Percentiles rank a stretch among this genome's conserved stretches.
Evolutionary conservation across 2,329 filamentous ascomycete species (phyloP).

Genomic region (Bipolaris sorokiniana): DNA sequence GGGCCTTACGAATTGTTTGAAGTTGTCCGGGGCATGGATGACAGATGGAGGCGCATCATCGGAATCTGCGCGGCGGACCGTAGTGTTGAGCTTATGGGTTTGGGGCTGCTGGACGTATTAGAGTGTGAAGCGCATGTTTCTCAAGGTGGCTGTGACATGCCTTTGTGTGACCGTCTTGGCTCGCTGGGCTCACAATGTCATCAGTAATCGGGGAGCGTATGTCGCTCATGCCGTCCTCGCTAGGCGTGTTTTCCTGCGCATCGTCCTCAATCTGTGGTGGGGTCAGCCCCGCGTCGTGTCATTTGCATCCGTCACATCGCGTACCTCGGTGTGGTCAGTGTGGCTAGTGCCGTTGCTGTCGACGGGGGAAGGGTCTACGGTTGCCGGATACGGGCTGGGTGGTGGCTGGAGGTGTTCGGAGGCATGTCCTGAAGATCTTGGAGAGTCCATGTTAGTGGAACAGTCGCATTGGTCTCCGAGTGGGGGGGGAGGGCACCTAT

Average conservation of each 20-base stretch:
- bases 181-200: constrained; percentile 45
- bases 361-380: constrained; percentile 79
- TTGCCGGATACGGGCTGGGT: constrained; percentile 64
- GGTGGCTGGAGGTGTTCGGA: constrained; percentile 57
- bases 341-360: constrained; percentile 83
- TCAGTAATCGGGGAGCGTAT: constrained; percentile 47
- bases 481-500: constrained; percentile 44
- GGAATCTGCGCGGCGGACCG: constrained; percentile 57
- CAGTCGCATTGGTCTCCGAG: neutral
- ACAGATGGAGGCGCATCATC: constrained; percentile 86
- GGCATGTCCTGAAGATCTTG: constrained; percentile 53
- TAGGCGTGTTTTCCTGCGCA: constrained; percentile 63
- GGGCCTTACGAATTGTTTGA: constrained; percentile 72
- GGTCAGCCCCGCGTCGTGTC: constrained; percentile 30
- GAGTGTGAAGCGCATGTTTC: constrained; percentile 2
- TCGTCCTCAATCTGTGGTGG: constrained; percentile 72
- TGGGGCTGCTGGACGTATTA: constrained; percentile 39
- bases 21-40: constrained; percentile 87
- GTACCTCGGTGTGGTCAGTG: constrained; percentile 76
- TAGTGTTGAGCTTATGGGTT: constrained; percentile 56
- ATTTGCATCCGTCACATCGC: neutral
- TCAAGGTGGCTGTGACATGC: constrained; percentile 23
- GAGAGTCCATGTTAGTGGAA: constrained; percentile 39
- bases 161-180: constrained; percentile 41
- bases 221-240: constrained; percentile 48